Evolutionary conservation across 768 basidiomycete species (phyloP).

Genomic region (Amanita molliuscula): DNA sequence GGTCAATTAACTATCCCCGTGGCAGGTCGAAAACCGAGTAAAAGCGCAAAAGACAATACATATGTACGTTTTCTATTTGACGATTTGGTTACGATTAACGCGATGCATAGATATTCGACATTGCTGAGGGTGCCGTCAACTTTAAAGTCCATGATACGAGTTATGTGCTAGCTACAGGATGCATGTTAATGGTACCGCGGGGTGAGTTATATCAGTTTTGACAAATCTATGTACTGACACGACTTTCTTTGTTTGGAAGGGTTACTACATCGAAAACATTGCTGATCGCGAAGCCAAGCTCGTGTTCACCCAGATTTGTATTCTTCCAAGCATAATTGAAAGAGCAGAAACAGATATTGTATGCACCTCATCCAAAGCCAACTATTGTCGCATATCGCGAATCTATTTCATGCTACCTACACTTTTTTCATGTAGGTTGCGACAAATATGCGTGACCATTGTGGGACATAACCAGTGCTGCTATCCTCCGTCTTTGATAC

Average conservation of each 20-base stretch:
- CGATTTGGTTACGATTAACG: neutral
- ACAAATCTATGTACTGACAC: neutral
- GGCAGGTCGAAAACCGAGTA: constrained; percentile 72
- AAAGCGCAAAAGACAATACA: constrained; percentile 88
- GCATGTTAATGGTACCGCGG: constrained; percentile 85
- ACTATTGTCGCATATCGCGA: no score
- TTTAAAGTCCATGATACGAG: constrained; percentile 75
- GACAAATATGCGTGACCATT: no score
- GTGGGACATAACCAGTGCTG: no score
- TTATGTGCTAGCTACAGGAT: constrained; percentile 71
- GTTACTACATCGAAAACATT: constrained; percentile 84
- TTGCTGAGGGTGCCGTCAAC: constrained; percentile 82
- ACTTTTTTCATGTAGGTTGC: no score
- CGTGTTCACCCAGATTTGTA: constrained; percentile 70
- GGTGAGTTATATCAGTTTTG: constrained; percentile 33
- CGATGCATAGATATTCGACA: constrained; percentile 37
- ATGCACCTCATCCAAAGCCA: no score
- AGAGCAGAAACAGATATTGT: neutral
- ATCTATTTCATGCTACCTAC: no score
- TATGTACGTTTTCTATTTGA: constrained; percentile 16
- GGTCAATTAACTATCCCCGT: constrained; percentile 82
- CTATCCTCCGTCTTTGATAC: no score
- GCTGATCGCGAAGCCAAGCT: constrained; percentile 67
- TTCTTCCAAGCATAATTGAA: no score
- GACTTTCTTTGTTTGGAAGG: constrained; percentile 38